Evolutionary conservation across 257 asterid species (phyloP), one percentile per base, ranked within the genome.

Genomic region (Solanum bukasovii): DNA sequence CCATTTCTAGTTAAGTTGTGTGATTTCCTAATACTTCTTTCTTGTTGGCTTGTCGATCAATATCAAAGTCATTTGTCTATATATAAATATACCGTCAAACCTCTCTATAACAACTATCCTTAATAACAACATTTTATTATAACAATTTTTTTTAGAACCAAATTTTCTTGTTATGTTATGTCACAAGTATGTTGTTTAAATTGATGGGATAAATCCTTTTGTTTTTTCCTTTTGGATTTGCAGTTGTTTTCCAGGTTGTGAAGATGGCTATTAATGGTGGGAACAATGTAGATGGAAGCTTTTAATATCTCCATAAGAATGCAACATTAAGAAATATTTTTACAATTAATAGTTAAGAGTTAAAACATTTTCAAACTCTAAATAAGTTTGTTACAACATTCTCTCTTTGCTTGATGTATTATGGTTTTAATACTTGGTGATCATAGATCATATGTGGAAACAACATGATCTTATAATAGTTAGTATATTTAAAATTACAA

Each of bases 161-260:
- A 29, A 13, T 70, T 70, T 71, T 31, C 40, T 31, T 70, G 38
- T 70, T 71, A 31, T 71, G 40, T 71, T 31, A 71, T 31, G 37
- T 31, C 31, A 29, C 35, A 61, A 61, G 29, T 61, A 71, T 31
- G 38, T 71, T 31, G 6, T 71, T 33, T 14, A 70, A 70, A 85
- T 18, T 85, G 70, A 35, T 67, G 38, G 13, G 40, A 40, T 23
- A 40, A 25, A 68, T 56, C 20, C 6, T 84, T 42, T 27, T 2
- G 13, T n/a, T 25, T 46, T 72, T n/a, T 33, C 10, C 16, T 33
- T 86, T 72, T 56, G 68, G 42, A 81, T 46, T 18, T 73, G 88
- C 94, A 93, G 97, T 94, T 88, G 81, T 94, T 87, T 93, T 90
- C 90, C 97, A 94, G 88, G 91, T 94, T 77, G 94, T 93, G 88